A percentile compares a stretch with the other conserved stretches of the same genome.
Evolutionary conservation across 345 rosid species (phyloP).

Genomic region (Draba incana): DNA sequence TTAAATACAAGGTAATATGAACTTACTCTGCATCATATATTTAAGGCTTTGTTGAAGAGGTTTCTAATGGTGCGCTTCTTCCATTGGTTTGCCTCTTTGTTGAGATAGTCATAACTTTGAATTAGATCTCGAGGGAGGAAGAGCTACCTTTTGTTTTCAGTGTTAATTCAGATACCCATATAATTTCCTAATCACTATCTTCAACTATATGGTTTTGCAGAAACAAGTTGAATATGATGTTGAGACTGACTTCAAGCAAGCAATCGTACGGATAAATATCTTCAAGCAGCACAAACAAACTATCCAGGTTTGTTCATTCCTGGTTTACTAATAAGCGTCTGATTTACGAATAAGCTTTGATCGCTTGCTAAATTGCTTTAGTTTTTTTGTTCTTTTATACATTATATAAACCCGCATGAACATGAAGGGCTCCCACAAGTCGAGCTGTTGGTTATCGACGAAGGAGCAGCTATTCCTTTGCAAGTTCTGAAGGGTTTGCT

Average conservation of each 20-base stretch:
- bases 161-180: constrained; percentile 22
- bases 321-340: constrained; percentile 46
- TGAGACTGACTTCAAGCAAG: constrained; percentile 78
- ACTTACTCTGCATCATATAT: constrained; percentile 6
- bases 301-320: constrained; percentile 84
- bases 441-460: constrained; percentile 92
- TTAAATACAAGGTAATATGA: constrained; percentile 78
- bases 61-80: not conserved
- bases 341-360: constrained; percentile 11
- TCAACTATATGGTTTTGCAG: constrained; percentile 46
- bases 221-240: constrained; percentile 90
- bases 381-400: constrained; percentile 36
- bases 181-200: constrained; percentile 14
- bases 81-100: constrained; percentile 6
- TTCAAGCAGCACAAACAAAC: constrained; percentile 94
- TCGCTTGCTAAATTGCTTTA: constrained; percentile 10
- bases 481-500: constrained; percentile 73
- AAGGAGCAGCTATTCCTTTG: constrained; percentile 99
- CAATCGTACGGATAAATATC: constrained; percentile 81
- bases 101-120: not conserved
- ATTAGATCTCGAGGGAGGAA: constrained; percentile 11
- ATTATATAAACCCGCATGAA: constrained; percentile 98
- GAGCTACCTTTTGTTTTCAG: not conserved
- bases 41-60: not conserved
- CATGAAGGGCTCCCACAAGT: constrained; percentile 95